Base-by-base conservation (phyloP, 805 yeast species). In the Tetrapisispora phaffii region DNA sequence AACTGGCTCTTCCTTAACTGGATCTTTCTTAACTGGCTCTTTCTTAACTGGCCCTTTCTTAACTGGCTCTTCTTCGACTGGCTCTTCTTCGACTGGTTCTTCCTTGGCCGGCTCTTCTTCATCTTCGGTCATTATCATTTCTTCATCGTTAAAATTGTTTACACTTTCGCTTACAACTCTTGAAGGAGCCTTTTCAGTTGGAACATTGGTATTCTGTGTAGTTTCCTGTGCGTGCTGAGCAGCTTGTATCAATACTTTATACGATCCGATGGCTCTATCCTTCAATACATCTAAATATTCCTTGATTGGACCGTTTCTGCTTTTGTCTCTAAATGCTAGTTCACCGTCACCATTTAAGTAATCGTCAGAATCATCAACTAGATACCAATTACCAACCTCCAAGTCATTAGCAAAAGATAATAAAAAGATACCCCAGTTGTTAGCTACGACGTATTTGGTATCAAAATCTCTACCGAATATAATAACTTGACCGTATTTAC, bases 401-500 rank as follows among this genome's bases (percentile, higher is more conserved):
- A 90, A 69, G 61, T 90, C 97, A 53, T 87, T 86, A 23, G 89
- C 95, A 60, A 88, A 81, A 42, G 75, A 74, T 44, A 88, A 69
- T 44, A 90, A 66, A 62, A 93, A 93, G 56, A 85, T 93, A 16
- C 95, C 95, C 82, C 95, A 90, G 45, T 82, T 83, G 42, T 79
- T 77, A 17, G 97, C 94, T 45, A 93, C 71, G 33, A 85, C 89
- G 63, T 76, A 87, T 62, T 90, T 90, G 33, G 84, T 78, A 67
- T 90, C 97, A 59, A 80, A 90, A 52, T 90, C 97, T 59, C 97
- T 80, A 34, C 98, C 98, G 63, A 85, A 90, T 44, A 89, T 59
- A 50, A 90, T 90, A 17, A 93, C 82, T 67, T 90, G 98, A 33
- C 97, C 98, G 76, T 84, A 79, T 47, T 70, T 73, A 38, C 96